Base-by-base conservation (phyloP, 805 yeast genomes). In the Ogataea salicorniae region DNA sequence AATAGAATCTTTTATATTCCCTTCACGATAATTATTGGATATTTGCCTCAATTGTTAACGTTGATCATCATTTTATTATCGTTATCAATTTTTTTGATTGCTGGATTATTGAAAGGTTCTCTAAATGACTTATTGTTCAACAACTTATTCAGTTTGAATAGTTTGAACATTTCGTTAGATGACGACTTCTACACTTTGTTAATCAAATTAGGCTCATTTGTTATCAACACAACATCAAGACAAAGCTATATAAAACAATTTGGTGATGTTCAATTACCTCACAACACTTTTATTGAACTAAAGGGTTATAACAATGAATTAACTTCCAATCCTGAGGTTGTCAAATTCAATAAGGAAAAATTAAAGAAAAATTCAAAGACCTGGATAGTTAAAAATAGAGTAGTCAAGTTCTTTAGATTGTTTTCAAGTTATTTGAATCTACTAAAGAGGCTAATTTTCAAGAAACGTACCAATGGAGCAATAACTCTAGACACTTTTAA, bases 171-270 rank as follows among this genome's bases (percentile, higher is more conserved):
- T 58, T 47, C 64, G 58, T 53, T 76, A 47, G 60, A 71, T 33
- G 89, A 84, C 57, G 91, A 85, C 64, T 86, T 85, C 59, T 80
- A 81, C 59, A 74, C 85, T 1, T 78, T 82, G 0, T 64, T 81
- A 45, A 69, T 78, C 54, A 79, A 80, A 57, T 63, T 81, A 42
- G 89, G 88, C 0, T 69, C 79, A 47, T 69, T 84, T 41, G 79
- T 86, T 15, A 73, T 84, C 37, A 78, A 82, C n/a, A 80, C 84
- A 45, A 83, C 87, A 0, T 83, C 86, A 2, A 77, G 75, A 47
- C 78, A 82, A 31, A 80, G 85, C 52, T 85, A 83, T 60, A 74
- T 82, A 37, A 74, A 79, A 42, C 89, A 84, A 56, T 68, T 77
- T 31, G 68, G 80, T 23, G 59, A 72, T 15, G 67, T 84, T 3